Base-by-base conservation (phyloP, 768 basidiomycete species). In the Mycena vulgaris region DNA sequence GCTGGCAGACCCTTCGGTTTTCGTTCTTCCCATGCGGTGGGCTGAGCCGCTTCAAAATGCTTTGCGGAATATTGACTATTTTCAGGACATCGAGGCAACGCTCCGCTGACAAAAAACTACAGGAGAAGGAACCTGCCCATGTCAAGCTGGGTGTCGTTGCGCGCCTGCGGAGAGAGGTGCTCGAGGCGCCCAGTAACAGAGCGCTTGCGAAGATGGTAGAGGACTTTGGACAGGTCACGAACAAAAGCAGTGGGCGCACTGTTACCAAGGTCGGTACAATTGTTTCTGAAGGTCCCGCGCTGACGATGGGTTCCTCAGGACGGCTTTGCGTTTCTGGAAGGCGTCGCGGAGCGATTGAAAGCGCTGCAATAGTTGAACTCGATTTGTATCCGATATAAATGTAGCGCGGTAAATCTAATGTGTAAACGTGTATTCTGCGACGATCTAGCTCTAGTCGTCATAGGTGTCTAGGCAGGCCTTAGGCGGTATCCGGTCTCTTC, bases 151-250 rank as follows among this genome's bases (percentile, higher is more conserved):
- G 88, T 31, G 85, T 90, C 59, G 86, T 93, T 37, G 88, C 88
- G 42, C 82, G 86, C 64, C 82, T 94, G 53, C 84, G 87, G 70
- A 77, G 79, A 53, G 90, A 91, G 47, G 90, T 93, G 51, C 80
- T 68, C 17, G 76, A 52, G 31, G 90, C 90, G 53, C 77, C 75
- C 55, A 85, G 81, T 66, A 93, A 90, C 74, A 84, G 83, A 77
- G 83, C 83, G 51, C 85, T 95, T 45, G 93, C 90, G 33, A 76
- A 75, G 72, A 87, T 94, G 86, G 88, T 94, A 9, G 84, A 86
- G 10, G 92, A 93, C 57, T 95, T 95, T 78, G 89, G 89, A 27
- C 83, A 85, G 56, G 88, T 92, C 62, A 93, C 91, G 35, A 89
- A 92, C 78, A 86, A 86, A 76, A 90, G 89, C 74, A 89, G 84